Base-by-base conservation (phyloP, 2,329 filamentous ascomycete genomes). In the Cordyceps farinosa region DNA sequence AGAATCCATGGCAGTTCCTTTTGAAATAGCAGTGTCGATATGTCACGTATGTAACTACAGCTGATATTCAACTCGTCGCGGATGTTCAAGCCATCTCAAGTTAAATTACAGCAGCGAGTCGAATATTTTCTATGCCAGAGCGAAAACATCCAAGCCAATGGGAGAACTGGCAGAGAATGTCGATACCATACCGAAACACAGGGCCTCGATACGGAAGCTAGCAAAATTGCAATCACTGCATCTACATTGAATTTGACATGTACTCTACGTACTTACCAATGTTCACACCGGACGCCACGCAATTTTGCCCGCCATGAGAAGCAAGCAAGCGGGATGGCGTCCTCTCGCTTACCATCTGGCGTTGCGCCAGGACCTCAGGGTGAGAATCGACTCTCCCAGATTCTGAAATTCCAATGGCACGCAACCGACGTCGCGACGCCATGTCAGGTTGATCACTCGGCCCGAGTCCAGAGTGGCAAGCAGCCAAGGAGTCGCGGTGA, bases 101-200 rank as follows among this genome's bases (percentile, higher is more conserved):
- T 74, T 77, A 78, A 80, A 81, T 80, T 81, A 81, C 80, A 84
- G 82, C 80, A 83, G 82, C 75, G 80, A 81, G 82, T 77, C 67
- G 64, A 73, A 70, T 64, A 66, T 67, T 71, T 73, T 83, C 78
- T 83, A 75, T 82, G 82, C 81, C 82, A 84, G 80, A 74, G 80
- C 79, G 80, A 82, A 83, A 81, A 84, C 80, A 80, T 77, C 74
- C 77, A 78, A 72, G 78, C 74, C 79, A 79, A 81, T 75, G 70
- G 73, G 69, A 71, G 73, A 64, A 69, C 66, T 77, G 76, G 75
- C 76, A 67, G 72, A 78, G 78, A 76, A 81, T 78, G 81, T 78
- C 80, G 80, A 82, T 82, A 77, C 71, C 71, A 73, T 72, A 68
- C 65, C 66, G 70, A 69, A 66, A 66, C 60, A 45, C 67, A 69